phyloP scores from a whole-genome alignment of 2,329 filamentous ascomycete species.

The Colletotrichum lindemuthianum region DNA sequence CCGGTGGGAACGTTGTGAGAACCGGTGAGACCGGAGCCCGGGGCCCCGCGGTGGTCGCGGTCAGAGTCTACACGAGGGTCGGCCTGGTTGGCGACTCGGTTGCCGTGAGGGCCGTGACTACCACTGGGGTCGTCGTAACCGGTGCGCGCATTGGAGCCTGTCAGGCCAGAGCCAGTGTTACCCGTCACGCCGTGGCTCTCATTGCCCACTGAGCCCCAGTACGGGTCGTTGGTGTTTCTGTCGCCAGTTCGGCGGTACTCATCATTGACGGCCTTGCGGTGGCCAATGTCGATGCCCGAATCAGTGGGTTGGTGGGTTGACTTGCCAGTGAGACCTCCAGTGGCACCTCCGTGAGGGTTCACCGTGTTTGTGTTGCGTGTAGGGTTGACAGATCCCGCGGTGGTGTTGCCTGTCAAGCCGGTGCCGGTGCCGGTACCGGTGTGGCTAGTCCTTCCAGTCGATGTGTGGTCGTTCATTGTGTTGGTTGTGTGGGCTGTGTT shows the following conservation, averaged over 20 bases:
- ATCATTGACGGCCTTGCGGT: conserved; percentile 5
- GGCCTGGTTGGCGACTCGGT: conserved; percentile 53
- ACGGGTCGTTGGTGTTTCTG: conserved; percentile 14
- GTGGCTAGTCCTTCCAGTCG: neutral
- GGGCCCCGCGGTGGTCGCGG: conserved; percentile 43
- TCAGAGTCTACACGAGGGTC: conserved; percentile 61
- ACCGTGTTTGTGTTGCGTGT: neutral
- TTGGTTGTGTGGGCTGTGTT: conserved; percentile 1
- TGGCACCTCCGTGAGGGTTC: conserved; percentile 15
- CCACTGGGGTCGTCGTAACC: conserved; percentile 33
- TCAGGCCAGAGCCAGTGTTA: conserved; percentile 39
- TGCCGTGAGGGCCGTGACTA: conserved; percentile 47
- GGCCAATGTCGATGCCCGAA: conserved; percentile 30
- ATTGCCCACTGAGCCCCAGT: conserved; percentile 30
- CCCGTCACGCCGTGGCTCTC: conserved; percentile 40
- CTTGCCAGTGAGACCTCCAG: conserved; percentile 4
- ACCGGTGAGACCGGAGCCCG: conserved; percentile 10
- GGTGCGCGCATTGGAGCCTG: conserved; percentile 27
- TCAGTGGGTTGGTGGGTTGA: conserved; percentile 20
- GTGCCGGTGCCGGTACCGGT: conserved; percentile 47
- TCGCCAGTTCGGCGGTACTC: conserved; percentile 7
- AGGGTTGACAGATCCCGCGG: conserved; percentile 19
- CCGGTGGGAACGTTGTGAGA: conserved; percentile 13
- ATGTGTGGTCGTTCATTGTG: neutral
- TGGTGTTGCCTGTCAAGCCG: conserved; percentile 38